Percentiles rank a stretch among this genome's conserved stretches.
Evolutionary conservation across 2,329 filamentous ascomycete species (phyloP).

Genomic region (Metarhizium brunneum): DNA sequence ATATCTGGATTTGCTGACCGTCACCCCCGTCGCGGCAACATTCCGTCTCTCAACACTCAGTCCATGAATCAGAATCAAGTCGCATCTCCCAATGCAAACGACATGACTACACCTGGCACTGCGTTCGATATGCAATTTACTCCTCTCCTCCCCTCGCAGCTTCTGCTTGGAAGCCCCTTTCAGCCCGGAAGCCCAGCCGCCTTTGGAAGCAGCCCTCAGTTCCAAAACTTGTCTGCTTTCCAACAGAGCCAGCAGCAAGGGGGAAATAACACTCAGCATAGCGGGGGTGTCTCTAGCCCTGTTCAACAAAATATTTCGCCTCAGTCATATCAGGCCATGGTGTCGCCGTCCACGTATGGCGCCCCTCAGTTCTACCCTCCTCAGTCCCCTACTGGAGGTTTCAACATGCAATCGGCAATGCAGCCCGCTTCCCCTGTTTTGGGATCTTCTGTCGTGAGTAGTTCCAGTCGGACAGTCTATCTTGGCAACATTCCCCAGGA

Average conservation of each 20-base stretch:
- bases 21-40: conserved; percentile 74
- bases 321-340: conserved; percentile 73
- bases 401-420: conserved; percentile 46
- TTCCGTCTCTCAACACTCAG: conserved; percentile 88
- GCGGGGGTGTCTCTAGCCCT: conserved; percentile 61
- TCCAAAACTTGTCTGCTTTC: conserved; percentile 74
- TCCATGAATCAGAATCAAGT: conserved; percentile 40
- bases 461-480: conserved; percentile 93
- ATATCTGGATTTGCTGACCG: conserved; percentile 77
- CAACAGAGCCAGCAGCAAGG: conserved; percentile 48
- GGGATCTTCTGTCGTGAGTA: conserved; percentile 71
- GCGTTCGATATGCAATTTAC: conserved; percentile 98
- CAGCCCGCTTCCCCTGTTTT: conserved; percentile 67
- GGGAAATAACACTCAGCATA: conserved; percentile 42
- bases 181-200: conserved; percentile 87
- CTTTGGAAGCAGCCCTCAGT: conserved; percentile 86
- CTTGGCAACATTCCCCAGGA: conserved; percentile 97
- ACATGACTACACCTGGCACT: conserved; percentile 79
- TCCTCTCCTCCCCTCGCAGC: conserved; percentile 84
- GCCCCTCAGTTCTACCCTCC: conserved; percentile 78
- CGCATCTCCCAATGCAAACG: conserved; percentile 45
- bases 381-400: conserved; percentile 78
- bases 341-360: conserved; percentile 77
- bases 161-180: conserved; percentile 92
- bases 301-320: conserved; percentile 71